phyloP scores from a whole-genome alignment of 768 basidiomycete genomes.

The Phylloporus rhodoxanthus region DNA sequence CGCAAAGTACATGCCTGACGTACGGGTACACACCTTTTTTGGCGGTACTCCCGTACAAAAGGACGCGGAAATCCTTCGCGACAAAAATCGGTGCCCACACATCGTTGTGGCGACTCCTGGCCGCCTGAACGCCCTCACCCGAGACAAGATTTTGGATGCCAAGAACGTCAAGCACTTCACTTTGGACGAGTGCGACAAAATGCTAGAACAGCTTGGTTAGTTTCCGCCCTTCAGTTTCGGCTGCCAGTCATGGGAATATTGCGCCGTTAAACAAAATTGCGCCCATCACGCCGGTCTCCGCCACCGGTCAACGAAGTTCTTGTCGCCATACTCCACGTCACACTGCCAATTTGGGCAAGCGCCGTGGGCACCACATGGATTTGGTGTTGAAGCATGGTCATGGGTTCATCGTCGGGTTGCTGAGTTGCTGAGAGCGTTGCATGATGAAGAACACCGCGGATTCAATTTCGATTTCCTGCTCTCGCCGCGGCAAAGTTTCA shows the following conservation, averaged over 20 bases:
- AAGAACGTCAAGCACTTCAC: slow-evolving; percentile 99
- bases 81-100: slow-evolving; percentile 97
- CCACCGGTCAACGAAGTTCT: slow-evolving; percentile 30
- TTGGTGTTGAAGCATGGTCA: slow-evolving; percentile 36
- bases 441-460: slow-evolving; percentile 34
- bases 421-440: slow-evolving; percentile 34
- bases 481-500: slow-evolving; percentile 21
- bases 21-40: slow-evolving; percentile 96
- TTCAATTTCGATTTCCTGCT: slow-evolving; percentile 31
- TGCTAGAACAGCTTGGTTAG: slow-evolving; percentile 99
- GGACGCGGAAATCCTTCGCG: slow-evolving; percentile 88
- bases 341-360: slow-evolving; percentile 38
- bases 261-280: slow-evolving; percentile 46
- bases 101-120: slow-evolving; percentile 99
- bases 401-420: slow-evolving; percentile 32
- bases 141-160: slow-evolving; percentile 93
- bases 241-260: slow-evolving; percentile 36
- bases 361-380: slow-evolving; percentile 35
- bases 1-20: slow-evolving; percentile 99
- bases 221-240: slow-evolving; percentile 67
- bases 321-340: slow-evolving; percentile 35
- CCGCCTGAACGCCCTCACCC: slow-evolving; percentile 88
- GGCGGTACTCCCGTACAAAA: slow-evolving; percentile 93
- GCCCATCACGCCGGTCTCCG: slow-evolving; percentile 33
- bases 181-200: slow-evolving; percentile 99